phyloP scores from a whole-genome alignment of 78 protist genomes.

The Tieghemostelium lacteum region DNA sequence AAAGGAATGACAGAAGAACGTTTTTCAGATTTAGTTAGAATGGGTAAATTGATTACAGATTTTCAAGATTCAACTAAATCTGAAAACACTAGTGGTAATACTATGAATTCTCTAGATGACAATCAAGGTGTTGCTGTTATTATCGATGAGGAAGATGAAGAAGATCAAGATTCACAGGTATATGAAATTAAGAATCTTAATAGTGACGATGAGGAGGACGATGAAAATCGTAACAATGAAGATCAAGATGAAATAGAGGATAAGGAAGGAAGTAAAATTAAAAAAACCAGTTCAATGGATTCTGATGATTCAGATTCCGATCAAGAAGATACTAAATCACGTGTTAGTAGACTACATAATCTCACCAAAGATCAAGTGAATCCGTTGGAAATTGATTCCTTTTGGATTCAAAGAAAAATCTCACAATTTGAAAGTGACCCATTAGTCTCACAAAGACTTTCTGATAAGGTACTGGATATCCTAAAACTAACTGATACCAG shows the following conservation, averaged over 20 bases:
- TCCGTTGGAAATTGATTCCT: conserved; percentile 80
- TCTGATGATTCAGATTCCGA: background rate
- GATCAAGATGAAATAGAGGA: background rate
- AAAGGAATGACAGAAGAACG: conserved; percentile 37
- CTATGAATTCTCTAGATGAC: conserved; percentile 78
- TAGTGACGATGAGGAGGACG: conserved; percentile 42
- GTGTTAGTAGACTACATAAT: background rate
- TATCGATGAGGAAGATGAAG: conserved; percentile 88
- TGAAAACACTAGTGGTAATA: background rate
- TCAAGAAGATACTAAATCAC: too few species aligned
- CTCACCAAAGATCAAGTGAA: background rate
- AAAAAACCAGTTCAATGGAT: background rate
- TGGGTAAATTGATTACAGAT: conserved; percentile 87
- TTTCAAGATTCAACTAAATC: conserved; percentile 10
- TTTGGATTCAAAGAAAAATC: conserved; percentile 89
- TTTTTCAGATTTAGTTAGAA: conserved; percentile 72
- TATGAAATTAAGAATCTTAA: conserved; percentile 41
- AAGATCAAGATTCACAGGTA: conserved; percentile 19
- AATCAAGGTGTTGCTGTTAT: conserved; percentile 91
- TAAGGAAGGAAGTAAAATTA: background rate
- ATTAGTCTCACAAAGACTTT: conserved; percentile 48
- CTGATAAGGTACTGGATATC: conserved; percentile 71
- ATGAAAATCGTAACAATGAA: conserved; percentile 16
- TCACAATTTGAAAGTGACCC: conserved; percentile 79
- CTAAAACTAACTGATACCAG: conserved; percentile 27